phyloP scores from a whole-genome alignment of 73 alveolate genomes.

The Tetrahymena elliotti region DNA sequence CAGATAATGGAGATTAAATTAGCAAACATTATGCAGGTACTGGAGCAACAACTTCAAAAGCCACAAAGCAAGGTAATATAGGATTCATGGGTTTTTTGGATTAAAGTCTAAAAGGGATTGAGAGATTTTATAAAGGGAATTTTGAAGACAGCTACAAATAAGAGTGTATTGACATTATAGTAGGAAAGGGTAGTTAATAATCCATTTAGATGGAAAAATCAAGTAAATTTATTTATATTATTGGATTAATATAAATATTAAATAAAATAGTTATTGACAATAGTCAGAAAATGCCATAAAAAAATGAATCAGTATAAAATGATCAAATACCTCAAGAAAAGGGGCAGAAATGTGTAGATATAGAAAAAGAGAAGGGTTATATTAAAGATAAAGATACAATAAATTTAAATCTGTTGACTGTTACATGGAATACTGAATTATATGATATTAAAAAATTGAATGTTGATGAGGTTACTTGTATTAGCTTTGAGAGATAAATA shows the following conservation, averaged over 20 bases:
- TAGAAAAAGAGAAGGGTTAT: neutral
- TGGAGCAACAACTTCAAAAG: neutral
- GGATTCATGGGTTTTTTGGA: neutral
- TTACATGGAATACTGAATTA: neutral
- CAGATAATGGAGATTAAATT: conserved; percentile 18
- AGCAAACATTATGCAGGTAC: neutral
- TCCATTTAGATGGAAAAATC: neutral
- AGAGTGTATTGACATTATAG: neutral
- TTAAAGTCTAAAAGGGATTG: neutral
- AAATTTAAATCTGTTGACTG: neutral
- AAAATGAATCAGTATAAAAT: neutral
- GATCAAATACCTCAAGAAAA: neutral
- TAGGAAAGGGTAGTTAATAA: neutral
- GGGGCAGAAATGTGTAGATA: neutral
- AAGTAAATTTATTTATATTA: neutral
- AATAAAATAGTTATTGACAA: neutral
- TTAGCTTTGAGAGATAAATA: neutral
- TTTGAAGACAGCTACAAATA: neutral
- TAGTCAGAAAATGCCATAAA: neutral
- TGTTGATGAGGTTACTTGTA: neutral
- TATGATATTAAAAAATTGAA: neutral
- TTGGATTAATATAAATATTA: neutral
- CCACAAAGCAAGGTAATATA: neutral
- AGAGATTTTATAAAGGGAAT: neutral
- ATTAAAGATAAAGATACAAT: neutral